Evolutionary conservation across 78 protist genomes (phyloP), one percentile per base, ranked within the genome.

Genomic region (Mantamonas sphyraenae): DNA sequence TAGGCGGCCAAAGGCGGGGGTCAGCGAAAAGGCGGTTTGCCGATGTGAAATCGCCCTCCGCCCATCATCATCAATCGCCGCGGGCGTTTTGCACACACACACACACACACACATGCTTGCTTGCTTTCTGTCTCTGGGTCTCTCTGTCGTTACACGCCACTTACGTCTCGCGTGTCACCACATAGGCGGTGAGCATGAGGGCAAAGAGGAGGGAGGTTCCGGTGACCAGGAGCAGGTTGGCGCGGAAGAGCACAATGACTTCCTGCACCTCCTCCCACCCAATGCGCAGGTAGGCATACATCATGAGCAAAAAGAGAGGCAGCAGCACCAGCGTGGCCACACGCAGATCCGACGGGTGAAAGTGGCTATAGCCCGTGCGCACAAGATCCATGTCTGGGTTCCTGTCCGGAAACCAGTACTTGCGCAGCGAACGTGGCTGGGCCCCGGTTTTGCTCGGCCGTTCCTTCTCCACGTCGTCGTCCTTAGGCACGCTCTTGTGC

Each of bases 331-430:
- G n/a, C n/a, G n/a, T n/a, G n/a, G n/a, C n/a, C n/a, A n/a, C n/a
- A n/a, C n/a, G n/a, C n/a, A n/a, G n/a, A n/a, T n/a, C n/a, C n/a
- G n/a, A n/a, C n/a, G n/a, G n/a, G n/a, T n/a, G n/a, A n/a, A n/a
- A n/a, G 24, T 64, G 66, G 7, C 71, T 35, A 47, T 67, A 77
- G 30, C 83, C 83, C 34, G 56, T 24, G 26, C 56, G 62, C 31
- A 77, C 83, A 40, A 68, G 76, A 19, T 30, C 57, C 28, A 77
- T 30, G 50, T 77, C 64, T 19, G 76, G 76, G 28, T 57, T 76
- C 55, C 83, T 37, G 42, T 77, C 83, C 71, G 83, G 83, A 42
- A 68, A 77, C 28, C 71, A 77, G 47, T 77, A 77, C n/a, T n/a
- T n/a, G n/a, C n/a, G n/a, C n/a, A n/a, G n/a, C n/a, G n/a, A n/a